These are phyloP conservation scores for Paxillus ammoniavirescens DNA, from an alignment of 768 basidiomycete species.

Conservation along the genomic window DNA sequence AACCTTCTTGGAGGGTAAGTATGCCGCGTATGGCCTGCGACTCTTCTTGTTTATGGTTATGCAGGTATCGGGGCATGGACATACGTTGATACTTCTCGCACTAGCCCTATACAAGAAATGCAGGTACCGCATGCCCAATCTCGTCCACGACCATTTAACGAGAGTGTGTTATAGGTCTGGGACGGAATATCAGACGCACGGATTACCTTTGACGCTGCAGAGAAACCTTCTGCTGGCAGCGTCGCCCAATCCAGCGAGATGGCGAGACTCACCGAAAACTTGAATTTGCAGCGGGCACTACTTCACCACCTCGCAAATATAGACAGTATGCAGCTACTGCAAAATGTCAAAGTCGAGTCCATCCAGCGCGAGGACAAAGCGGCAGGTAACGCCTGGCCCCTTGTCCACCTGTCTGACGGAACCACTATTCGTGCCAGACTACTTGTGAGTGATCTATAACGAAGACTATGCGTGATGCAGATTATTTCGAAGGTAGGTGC, in stretches of 20 bases:
- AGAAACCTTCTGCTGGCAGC: conserved; percentile 29
- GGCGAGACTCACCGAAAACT: conserved; percentile 87
- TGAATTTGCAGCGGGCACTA: conserved; percentile 87
- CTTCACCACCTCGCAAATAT: conserved; percentile 57
- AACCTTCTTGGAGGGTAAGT: conserved; percentile 61
- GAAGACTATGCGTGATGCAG: not conserved
- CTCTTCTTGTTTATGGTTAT: not conserved
- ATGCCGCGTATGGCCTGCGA: not conserved
- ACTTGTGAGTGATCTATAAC: conserved; percentile 48
- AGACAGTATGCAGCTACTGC: conserved; percentile 60
- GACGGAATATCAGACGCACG: conserved; percentile 84
- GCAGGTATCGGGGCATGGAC: conserved; percentile 85
- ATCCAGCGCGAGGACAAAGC: conserved; percentile 49
- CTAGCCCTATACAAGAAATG: conserved; percentile 79
- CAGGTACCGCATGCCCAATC: conserved; percentile 48
- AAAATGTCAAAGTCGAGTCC: conserved; percentile 70
- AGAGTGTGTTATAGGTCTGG: conserved; percentile 64
- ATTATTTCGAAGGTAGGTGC: conserved; percentile 71
- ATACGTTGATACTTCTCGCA: conserved; percentile 64
- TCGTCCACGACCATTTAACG: not conserved
- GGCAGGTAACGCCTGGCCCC: conserved; percentile 70
- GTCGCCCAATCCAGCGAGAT: conserved; percentile 46
- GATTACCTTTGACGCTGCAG: conserved; percentile 64
- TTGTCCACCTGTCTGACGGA: conserved; percentile 71
- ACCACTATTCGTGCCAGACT: conserved; percentile 67